Evolutionary conservation across 352 stramenopile genomes (phyloP).

Genomic region (Globisporangium cederbergense): DNA sequence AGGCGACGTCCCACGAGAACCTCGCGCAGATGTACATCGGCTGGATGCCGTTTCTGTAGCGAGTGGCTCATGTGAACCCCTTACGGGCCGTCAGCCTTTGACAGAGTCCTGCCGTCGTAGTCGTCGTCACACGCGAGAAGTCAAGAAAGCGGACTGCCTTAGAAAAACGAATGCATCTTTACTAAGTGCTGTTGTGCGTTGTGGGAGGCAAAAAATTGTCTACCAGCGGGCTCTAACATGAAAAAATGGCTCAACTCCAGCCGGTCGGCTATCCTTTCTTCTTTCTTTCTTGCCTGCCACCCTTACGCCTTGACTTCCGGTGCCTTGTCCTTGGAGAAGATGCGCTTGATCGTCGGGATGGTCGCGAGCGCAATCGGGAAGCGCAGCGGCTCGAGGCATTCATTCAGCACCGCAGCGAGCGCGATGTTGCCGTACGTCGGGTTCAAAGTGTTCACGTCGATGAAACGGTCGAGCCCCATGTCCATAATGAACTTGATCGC

Average conservation of each 20-base stretch:
- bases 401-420: constrained; percentile 84
- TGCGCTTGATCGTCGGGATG: constrained; percentile 70
- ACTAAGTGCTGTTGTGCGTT: background rate
- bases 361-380: constrained; percentile 86
- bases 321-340: constrained; percentile 47
- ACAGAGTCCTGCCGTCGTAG: background rate
- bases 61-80: background rate
- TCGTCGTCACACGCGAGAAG: background rate
- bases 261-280: constrained; percentile 1
- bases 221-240: constrained; percentile 5
- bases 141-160: background rate
- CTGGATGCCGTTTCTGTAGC: constrained; percentile 91
- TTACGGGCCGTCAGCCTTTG: background rate
- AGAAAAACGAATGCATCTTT: background rate
- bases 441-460: constrained; percentile 73
- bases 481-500: constrained; percentile 84
- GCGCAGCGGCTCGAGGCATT: constrained; percentile 78
- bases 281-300: background rate
- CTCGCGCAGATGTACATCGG: constrained; percentile 95
- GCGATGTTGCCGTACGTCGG: constrained; percentile 86
- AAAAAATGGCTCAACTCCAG: background rate
- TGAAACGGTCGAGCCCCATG: constrained; percentile 72
- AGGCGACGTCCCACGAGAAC: constrained; percentile 91
- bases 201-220: background rate
- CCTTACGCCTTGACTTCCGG: constrained; percentile 14